Base-by-base conservation (phyloP, 768 basidiomycete species). In the Daedaleopsis nitida region DNA sequence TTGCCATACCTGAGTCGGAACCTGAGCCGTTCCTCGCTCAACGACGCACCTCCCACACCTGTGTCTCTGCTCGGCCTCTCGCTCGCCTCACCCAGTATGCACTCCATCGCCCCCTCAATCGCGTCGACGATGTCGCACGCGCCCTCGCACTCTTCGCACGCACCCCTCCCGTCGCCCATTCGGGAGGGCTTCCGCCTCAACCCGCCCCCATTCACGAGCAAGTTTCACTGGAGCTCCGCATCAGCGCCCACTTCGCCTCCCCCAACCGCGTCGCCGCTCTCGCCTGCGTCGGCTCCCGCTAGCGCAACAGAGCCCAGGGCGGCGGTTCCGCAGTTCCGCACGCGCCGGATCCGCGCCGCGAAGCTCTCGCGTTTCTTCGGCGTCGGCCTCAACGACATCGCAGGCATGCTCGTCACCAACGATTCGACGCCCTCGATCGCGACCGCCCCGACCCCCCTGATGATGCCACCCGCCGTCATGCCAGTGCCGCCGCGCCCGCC, bases 341-440 rank as follows among this genome's bases (percentile, higher is more conserved):
- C 66, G 60, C 76, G 80, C 42, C 73, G 80, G n/a, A 69, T 77
- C 9, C 79, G 83, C 34, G 79, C 79, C n/a, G 80, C 78, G 58
- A 86, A 86, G 69, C 71, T 86, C 44, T 76, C 81, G 24, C 80
- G 78, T 47, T 85, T 86, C 72, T 86, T 86, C 68, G 84, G 84
- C 14, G 83, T 85, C 35, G 76, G 72, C 27, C 79, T 78, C 64
- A 72, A 79, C 55, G 80, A 82, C 63, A 73, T 86, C 32, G 70
- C 75, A 1, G 70, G 57, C 21, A 63, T 61, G 52, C 65, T 72
- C 38, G 63, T 63, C 16, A 5, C 63, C 69, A 54, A 55, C 37
- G 49, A 21, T 37, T 23, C 53, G 13, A 24, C 70, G 73, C 34
- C 57, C 39, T 38, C 57, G 23, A 34, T 32, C 35, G 21, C 21